Evolutionary conservation across 129 eudicot species (phyloP).

Genomic region (Sambucus nigra): DNA sequence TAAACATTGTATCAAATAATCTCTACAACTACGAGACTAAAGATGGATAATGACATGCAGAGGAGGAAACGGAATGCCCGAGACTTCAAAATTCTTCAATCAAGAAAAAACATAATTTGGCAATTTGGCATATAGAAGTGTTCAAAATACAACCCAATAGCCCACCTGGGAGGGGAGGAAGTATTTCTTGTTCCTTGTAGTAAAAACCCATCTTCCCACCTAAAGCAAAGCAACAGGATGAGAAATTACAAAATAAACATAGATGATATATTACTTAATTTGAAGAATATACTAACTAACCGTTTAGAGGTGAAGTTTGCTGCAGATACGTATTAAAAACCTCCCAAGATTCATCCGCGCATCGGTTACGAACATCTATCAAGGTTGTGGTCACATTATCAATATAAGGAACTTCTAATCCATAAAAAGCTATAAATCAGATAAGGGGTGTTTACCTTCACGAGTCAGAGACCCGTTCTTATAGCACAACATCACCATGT

Average conservation of each 20-base stretch:
- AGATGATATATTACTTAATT: neutral
- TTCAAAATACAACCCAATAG: neutral
- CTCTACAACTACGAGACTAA: too few relatives aligned
- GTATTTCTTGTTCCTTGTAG: slow-evolving; percentile 88
- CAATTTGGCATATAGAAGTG: too few relatives aligned
- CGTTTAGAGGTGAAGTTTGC: slow-evolving; percentile 75
- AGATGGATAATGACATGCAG: too few relatives aligned
- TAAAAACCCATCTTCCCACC: slow-evolving; percentile 91
- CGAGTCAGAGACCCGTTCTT: slow-evolving; percentile 94
- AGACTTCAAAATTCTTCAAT: too few relatives aligned
- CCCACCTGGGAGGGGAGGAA: slow-evolving; percentile 92
- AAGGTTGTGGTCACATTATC: slow-evolving; percentile 7
- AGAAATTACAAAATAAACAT: neutral
- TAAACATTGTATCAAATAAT: too few relatives aligned
- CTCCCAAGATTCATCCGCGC: slow-evolving; percentile 86
- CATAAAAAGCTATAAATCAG: neutral
- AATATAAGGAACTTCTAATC: neutral
- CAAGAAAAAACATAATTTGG: too few relatives aligned
- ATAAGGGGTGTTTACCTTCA: slow-evolving; percentile 47
- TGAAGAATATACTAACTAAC: slow-evolving; percentile 26
- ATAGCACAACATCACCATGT: slow-evolving; percentile 89
- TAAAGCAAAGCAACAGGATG: slow-evolving; percentile 13
- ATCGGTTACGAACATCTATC: slow-evolving; percentile 67
- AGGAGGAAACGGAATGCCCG: neutral
- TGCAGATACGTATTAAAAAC: slow-evolving; percentile 54